Evolutionary conservation across 768 basidiomycete species (phyloP), one percentile per base, ranked within the genome.

Genomic region (Hydnum rufescens): DNA sequence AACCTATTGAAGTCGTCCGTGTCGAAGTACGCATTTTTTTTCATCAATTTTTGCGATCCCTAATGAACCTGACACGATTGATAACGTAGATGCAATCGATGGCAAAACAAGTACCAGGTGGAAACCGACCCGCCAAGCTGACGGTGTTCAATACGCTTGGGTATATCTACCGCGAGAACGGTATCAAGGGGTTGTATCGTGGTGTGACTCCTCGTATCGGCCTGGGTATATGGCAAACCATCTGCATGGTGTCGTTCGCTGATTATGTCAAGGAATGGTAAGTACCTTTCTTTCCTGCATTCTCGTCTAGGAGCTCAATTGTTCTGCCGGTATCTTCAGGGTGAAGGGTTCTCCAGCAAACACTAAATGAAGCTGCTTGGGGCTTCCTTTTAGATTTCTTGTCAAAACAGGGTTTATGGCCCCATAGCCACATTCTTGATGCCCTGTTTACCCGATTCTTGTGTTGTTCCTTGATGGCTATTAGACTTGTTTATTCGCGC

Each of bases 81-180:
- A n/a, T n/a, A n/a, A n/a, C n/a, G n/a, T n/a, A 95, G 87, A 97
- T 99, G 95, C 95, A 99, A 77, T 93, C 89, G 49, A 96, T 97
- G 83, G 79, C 86, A 25, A 97, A 97, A 66, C 68, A 74, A n/a
- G 63, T 65, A 32, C 16, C 44, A 16, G 75, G 75, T 60, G 73
- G 73, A 22, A 86, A 86, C 63, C 80, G 90, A 46, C 90, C 92
- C 1, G 85, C 77, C 42, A 97, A 92, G 66, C 72, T 87, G 51
- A 97, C 90, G 3, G 87, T 97, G 52, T 53, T 86, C 60, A 93
- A 84, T 69, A 97, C 92, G 0, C 69, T 97, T 53, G 70, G 66
- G n/a, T 96, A 88, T 68, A 85, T 99, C 63, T 97, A 97, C 76
- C 78, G 75, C 64, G 87, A 90, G 67, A 96, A 93, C 64, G 95